Evolutionary conservation across 352 stramenopile species (phyloP).

Genomic region (Phytophthora capsici): DNA sequence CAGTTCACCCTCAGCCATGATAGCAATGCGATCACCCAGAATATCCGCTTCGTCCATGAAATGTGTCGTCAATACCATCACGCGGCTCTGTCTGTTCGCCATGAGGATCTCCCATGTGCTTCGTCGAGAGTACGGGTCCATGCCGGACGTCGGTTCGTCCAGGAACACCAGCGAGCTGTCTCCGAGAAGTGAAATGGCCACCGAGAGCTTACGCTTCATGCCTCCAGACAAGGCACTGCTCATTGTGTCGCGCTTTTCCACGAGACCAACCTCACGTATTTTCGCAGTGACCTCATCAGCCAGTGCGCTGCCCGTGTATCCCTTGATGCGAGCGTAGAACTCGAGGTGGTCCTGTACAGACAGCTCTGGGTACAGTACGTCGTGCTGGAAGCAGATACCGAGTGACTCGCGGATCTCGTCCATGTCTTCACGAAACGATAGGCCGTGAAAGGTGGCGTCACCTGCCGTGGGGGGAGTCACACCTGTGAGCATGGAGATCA

Average conservation of each 20-base stretch:
- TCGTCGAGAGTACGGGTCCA: constrained; percentile 94
- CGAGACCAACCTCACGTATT: constrained; percentile 65
- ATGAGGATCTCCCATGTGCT: constrained; percentile 91
- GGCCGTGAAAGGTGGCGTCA: constrained; percentile 51
- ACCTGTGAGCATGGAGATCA: constrained; percentile 88
- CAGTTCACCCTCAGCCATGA: constrained; percentile 77
- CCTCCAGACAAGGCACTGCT: constrained; percentile 73
- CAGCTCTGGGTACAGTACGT: constrained; percentile 81
- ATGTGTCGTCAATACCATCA: constrained; percentile 93
- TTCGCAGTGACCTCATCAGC: constrained; percentile 41
- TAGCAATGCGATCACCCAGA: constrained; percentile 82
- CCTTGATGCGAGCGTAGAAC: constrained; percentile 73
- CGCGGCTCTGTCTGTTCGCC: constrained; percentile 49
- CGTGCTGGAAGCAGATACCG: constrained; percentile 82
- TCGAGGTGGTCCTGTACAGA: constrained; percentile 77
- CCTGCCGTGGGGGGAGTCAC: constrained; percentile 54
- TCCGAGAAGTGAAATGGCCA: constrained; percentile 88
- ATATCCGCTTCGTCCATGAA: constrained; percentile 95
- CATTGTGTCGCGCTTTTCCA: constrained; percentile 57
- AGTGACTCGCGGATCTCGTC: constrained; percentile 63
- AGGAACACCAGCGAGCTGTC: constrained; percentile 83
- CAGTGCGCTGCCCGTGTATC: constrained; percentile 45
- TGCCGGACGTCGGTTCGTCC: constrained; percentile 92
- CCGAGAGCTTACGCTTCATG: constrained; percentile 91
- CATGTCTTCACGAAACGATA: constrained; percentile 74